Evolutionary conservation across 768 basidiomycete genomes (phyloP).

Genomic region (Mycena filopes): DNA sequence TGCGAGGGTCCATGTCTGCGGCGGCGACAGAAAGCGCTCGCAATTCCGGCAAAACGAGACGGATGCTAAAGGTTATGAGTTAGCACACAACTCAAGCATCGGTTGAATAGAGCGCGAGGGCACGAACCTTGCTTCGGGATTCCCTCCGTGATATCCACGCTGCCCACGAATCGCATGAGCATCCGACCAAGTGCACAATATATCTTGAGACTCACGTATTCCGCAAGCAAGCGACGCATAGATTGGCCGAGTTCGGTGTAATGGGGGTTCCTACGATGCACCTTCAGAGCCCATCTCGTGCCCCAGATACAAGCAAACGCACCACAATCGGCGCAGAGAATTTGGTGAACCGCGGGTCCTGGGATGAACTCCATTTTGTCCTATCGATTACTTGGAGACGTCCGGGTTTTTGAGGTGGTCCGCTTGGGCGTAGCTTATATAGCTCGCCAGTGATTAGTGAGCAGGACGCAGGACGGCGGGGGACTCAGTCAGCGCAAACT

Average conservation of each 20-base stretch:
- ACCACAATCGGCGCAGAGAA: conserved; percentile 93
- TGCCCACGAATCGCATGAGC: conserved; percentile 40
- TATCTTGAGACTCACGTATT: conserved; percentile 70
- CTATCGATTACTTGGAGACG: conserved; percentile 13
- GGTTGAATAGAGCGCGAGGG: too few species aligned
- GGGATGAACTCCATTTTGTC: conserved; percentile 80
- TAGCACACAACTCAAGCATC: not conserved
- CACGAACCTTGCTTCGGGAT: conserved; percentile 91
- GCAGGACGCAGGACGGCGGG: not conserved
- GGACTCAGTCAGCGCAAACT: not conserved
- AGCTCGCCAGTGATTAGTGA: conserved; percentile 5
- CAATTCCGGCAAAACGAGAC: conserved; percentile 96
- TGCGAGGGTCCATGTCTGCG: conserved; percentile 85
- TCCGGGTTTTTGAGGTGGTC: not conserved
- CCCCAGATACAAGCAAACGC: conserved; percentile 34
- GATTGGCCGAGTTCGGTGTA: conserved; percentile 91
- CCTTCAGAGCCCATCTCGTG: conserved; percentile 16
- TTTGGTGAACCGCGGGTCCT: conserved; percentile 79
- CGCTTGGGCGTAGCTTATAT: conserved; percentile 5
- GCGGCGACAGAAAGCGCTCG: conserved; percentile 94
- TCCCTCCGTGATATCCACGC: conserved; percentile 97
- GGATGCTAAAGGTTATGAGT: conserved; percentile 63
- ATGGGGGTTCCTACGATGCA: conserved; percentile 76
- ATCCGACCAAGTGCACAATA: not conserved
- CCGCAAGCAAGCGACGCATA: conserved; percentile 88